A percentile compares a stretch with the other conserved stretches of the same genome.
phyloP scores from a whole-genome alignment of 2,329 filamentous ascomycete species.

The Fusarium robinianum region DNA sequence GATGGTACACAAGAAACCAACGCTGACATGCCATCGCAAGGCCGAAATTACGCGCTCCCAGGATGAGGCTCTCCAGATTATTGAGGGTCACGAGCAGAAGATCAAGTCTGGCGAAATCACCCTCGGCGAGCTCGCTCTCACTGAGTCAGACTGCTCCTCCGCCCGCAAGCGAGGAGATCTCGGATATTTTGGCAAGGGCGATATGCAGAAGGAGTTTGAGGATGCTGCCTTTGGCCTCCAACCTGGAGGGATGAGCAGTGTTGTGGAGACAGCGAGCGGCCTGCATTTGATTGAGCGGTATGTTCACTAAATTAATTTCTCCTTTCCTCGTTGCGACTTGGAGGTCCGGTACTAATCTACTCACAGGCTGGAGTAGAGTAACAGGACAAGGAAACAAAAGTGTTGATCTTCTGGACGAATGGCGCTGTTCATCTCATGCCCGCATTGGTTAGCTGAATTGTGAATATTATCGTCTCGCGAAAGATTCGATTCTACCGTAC shows the following conservation, averaged over 20 bases:
- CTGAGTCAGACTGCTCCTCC: slow-evolving; percentile 94
- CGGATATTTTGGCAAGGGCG: slow-evolving; percentile 90
- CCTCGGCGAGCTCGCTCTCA: slow-evolving; percentile 82
- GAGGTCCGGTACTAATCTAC: slow-evolving; percentile 1
- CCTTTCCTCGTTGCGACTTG: too few relatives aligned
- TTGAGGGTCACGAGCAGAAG: slow-evolving; percentile 73
- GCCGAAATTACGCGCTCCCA: slow-evolving; percentile 85
- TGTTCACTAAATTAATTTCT: slow-evolving; percentile 19
- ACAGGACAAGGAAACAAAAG: too few relatives aligned
- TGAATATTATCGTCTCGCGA: too few relatives aligned
- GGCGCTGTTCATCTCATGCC: neutral
- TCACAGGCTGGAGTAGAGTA: slow-evolving; percentile 26
- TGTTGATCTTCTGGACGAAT: too few relatives aligned
- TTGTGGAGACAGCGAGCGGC: slow-evolving; percentile 92
- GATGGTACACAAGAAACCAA: neutral
- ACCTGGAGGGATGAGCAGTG: slow-evolving; percentile 80
- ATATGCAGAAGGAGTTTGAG: slow-evolving; percentile 99
- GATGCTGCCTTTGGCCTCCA: slow-evolving; percentile 91
- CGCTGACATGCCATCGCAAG: slow-evolving; percentile 38
- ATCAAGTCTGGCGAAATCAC: slow-evolving; percentile 72
- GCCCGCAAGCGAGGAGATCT: slow-evolving; percentile 92
- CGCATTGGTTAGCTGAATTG: too few relatives aligned
- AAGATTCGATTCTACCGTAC: too few relatives aligned
- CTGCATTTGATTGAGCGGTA: slow-evolving; percentile 96
- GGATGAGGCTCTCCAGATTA: slow-evolving; percentile 80